A percentile compares a stretch with the other conserved stretches of the same genome.
Conservation (phyloP, 345 rosid species). For the Citrus maxima region DNA sequence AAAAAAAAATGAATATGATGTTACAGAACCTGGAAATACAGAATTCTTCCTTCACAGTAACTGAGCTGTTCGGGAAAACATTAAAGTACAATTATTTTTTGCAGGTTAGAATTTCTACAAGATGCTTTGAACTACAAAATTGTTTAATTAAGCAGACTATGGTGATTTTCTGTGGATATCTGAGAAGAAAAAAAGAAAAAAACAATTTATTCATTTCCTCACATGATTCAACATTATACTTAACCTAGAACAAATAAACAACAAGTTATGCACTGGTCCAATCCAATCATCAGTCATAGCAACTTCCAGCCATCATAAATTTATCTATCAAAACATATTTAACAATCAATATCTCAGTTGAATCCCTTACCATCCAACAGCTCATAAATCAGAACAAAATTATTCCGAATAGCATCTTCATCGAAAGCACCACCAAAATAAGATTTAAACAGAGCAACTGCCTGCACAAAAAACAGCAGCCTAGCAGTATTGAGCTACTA, state of each 20-base stretch:
- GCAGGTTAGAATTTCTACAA: neutral
- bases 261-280: neutral
- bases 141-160: neutral
- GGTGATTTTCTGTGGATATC: neutral
- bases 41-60: neutral
- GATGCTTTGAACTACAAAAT: neutral
- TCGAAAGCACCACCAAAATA: conserved; percentile 99
- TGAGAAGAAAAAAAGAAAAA: no score
- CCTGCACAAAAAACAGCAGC: conserved; percentile 40
- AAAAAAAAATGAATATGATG: neutral
- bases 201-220: neutral
- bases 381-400: conserved; percentile 96
- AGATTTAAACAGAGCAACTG: conserved; percentile 92
- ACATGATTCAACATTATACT: neutral
- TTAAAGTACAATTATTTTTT: neutral
- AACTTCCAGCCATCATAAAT: neutral
- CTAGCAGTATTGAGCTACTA: neutral
- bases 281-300: neutral
- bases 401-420: conserved; percentile 95
- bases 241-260: neutral
- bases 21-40: neutral
- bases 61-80: neutral
- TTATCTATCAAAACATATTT: neutral
- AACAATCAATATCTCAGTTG: neutral
- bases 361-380: conserved; percentile 75